Conservation (phyloP, 2,329 filamentous ascomycete genomes). For the Botrytis medusae region DNA sequence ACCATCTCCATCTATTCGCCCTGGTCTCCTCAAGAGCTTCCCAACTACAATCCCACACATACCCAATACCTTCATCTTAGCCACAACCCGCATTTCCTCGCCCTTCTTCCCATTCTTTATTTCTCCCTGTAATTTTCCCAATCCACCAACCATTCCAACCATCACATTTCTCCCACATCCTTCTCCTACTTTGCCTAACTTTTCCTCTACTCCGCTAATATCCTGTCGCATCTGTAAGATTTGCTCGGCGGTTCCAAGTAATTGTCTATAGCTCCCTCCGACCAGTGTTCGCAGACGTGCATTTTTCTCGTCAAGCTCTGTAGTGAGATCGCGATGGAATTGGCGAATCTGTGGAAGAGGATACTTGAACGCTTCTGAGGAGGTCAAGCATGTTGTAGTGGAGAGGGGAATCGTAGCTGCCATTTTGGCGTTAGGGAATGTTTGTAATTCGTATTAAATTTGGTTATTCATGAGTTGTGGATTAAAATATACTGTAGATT, state of each 20-base stretch:
- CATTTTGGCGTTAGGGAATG: slow-evolving; percentile 21
- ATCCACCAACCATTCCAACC: slow-evolving; percentile 61
- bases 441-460: neutral
- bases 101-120: slow-evolving; percentile 35
- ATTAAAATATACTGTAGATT: neutral
- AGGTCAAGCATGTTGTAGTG: slow-evolving; percentile 52
- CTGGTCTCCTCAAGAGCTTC: slow-evolving; percentile 47
- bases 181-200: slow-evolving; percentile 70
- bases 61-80: slow-evolving; percentile 52
- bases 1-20: slow-evolving; percentile 33
- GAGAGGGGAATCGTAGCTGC: slow-evolving; percentile 45
- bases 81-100: slow-evolving; percentile 37
- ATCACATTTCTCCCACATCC: slow-evolving; percentile 74
- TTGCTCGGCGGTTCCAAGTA: slow-evolving; percentile 88
- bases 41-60: slow-evolving; percentile 52
- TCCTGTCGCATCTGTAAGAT: slow-evolving; percentile 86
- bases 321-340: slow-evolving; percentile 60
- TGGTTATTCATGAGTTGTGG: neutral
- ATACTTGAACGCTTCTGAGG: slow-evolving; percentile 43
- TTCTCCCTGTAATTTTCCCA: slow-evolving; percentile 49
- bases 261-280: slow-evolving; percentile 75
- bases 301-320: slow-evolving; percentile 61
- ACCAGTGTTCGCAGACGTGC: slow-evolving; percentile 63
- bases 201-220: slow-evolving; percentile 71
- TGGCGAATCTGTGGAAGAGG: slow-evolving; percentile 64